A percentile compares a stretch with the other conserved stretches of the same genome.
These are phyloP conservation scores for Aspergillus taichungensis DNA, from an alignment of 495 filamentous ascomycete genomes.

Conservation along the genomic window DNA sequence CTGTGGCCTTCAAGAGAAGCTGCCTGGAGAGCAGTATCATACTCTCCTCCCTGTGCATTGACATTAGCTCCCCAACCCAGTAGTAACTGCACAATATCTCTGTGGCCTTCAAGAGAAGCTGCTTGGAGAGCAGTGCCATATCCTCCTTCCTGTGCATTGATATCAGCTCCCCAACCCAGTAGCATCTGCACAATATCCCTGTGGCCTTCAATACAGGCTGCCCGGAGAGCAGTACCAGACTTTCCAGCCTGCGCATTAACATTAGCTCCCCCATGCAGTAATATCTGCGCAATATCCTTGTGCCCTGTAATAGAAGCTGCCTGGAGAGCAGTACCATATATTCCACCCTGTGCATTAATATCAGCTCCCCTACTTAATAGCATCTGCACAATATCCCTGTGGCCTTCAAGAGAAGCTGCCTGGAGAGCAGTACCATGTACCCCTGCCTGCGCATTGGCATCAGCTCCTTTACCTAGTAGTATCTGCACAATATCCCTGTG, in stretches of 20 bases:
- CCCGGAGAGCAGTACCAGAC: constrained; percentile 13
- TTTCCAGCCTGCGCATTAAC: constrained; percentile 1
- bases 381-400: constrained; percentile 5
- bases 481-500: constrained; percentile 8
- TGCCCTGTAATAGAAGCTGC: constrained; percentile 9
- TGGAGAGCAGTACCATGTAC: constrained; percentile 12
- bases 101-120: constrained; percentile 7
- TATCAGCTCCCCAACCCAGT: constrained; percentile 12
- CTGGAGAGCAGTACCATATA: constrained; percentile 9
- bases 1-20: constrained; percentile 10
- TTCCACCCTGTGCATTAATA: constrained; percentile 3
- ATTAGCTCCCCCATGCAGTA: constrained; percentile 12
- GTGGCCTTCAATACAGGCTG: constrained; percentile 8
- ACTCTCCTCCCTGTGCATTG: constrained; percentile 2
- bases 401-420: constrained; percentile 8
- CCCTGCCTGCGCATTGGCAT: constrained; percentile 8
- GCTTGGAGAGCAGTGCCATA: constrained; percentile 14
- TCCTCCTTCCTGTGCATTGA: constrained; percentile 5
- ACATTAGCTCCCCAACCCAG: constrained; percentile 11
- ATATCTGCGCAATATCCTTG: constrained; percentile 9
- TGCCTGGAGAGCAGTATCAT: constrained; percentile 10
- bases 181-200: constrained; percentile 11
- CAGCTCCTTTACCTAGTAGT: constrained; percentile 13
- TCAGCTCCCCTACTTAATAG: constrained; percentile 13
- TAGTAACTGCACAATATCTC: constrained; percentile 9